Evolutionary conservation across 331 rosid species (phyloP), one percentile per base, ranked within the genome.

Genomic region (Arachis monticola): DNA sequence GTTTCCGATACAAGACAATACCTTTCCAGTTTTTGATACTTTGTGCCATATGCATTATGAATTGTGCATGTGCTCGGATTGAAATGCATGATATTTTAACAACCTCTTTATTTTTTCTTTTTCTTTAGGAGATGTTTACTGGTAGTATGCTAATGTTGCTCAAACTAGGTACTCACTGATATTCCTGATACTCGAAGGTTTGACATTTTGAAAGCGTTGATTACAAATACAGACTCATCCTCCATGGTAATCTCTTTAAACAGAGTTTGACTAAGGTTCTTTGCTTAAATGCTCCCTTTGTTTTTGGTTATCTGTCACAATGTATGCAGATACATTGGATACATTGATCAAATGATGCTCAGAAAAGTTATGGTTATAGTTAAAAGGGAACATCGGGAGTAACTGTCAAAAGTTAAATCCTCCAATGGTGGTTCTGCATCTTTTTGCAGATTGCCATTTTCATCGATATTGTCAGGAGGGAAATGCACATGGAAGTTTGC

Each of bases 371-470:
- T 35, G 40, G 4, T 35, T 35, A 35, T 35, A 35, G 40, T 3
- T 35, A 35, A 35, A 35, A 35, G 40, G 40, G 40, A 35, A 35
- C 40, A 35, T 2, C 4, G 4, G 40, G 40, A 35, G 4, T 56
- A 58, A 53, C 71, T 10, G 41, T 65, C 32, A 9, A 42, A 73
- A 60, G 50, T 72, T 48, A 56, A 61, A 64, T 69, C 75, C 46
- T 62, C 64, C 66, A 41, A 85, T 75, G 51, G 48, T 61, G 31
- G 45, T 60, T 40, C 76, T 80, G 57, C 77, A 72, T 75, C 72
- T 10, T n/a, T 73, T 12, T 80, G 27, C 55, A 90, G 99, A 83
- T 83, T 8, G 99, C 92, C 61, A 92, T 94, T 80, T 89, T 92
- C 69, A 62, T 94, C 1, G 99, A 89, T 80, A 84, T 88, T 70